Evolutionary conservation across 148 eudicot genomes (phyloP).

Genomic region (Amaranthus cruentus): DNA sequence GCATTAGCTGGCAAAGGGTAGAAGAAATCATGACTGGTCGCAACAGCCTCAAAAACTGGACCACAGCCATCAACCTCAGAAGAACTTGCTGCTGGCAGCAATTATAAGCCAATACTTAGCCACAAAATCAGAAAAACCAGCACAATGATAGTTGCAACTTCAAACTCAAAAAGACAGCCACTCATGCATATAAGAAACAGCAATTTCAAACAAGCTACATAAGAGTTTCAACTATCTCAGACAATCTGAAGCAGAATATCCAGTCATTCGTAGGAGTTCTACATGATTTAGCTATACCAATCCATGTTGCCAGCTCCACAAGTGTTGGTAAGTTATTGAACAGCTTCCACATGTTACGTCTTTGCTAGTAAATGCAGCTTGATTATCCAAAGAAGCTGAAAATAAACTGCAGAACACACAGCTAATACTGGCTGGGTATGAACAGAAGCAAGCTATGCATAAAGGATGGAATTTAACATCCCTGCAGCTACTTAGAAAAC

Average conservation of each 20-base stretch:
- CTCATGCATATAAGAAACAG: constrained; percentile 19
- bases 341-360: constrained; percentile 15
- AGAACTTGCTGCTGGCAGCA: not conserved
- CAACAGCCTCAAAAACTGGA: not conserved
- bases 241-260: constrained; percentile 20
- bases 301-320: constrained; percentile 19
- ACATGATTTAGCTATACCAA: constrained; percentile 16
- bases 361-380: constrained; percentile 9
- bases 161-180: constrained; percentile 9
- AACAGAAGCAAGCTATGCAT: constrained; percentile 18
- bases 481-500: constrained; percentile 22
- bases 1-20: not conserved
- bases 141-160: constrained; percentile 6
- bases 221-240: constrained; percentile 16
- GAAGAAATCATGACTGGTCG: not conserved
- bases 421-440: constrained; percentile 16
- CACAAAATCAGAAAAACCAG: constrained; percentile 11
- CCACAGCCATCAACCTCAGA: constrained; percentile 6
- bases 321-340: not conserved
- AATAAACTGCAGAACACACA: constrained; percentile 18
- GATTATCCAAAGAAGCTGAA: constrained; percentile 13
- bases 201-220: constrained; percentile 10
- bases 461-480: constrained; percentile 6
- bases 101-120: constrained; percentile 8
- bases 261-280: constrained; percentile 10